Evolutionary conservation across 1,284 basidiomycete genomes (phyloP).

Genomic region (Microbotryomycetes sp.): DNA sequence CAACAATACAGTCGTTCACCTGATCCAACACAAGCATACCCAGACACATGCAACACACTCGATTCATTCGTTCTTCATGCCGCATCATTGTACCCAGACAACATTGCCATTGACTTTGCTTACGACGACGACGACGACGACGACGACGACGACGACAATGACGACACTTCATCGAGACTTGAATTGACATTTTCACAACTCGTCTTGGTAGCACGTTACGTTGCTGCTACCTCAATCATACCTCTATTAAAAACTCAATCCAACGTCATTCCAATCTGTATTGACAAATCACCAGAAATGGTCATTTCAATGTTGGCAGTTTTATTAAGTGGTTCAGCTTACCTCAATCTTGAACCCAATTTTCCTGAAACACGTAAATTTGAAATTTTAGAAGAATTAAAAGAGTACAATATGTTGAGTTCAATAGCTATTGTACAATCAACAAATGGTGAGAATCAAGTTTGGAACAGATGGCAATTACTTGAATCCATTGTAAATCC

Average conservation of each 20-base stretch:
- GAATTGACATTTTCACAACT: conserved; percentile 17
- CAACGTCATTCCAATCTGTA: conserved; percentile 26
- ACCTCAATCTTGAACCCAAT: conserved; percentile 34
- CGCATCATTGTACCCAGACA: conserved; percentile 5
- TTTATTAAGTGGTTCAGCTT: conserved; percentile 25
- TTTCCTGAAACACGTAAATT: conserved; percentile 26
- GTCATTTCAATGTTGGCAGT: conserved; percentile 30
- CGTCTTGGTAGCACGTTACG: conserved; percentile 6
- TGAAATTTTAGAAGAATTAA: conserved; percentile 22
- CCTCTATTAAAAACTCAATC: background rate
- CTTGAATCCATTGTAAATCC: conserved; percentile 12
- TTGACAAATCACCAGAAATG: conserved; percentile 31
- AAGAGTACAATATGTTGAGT: conserved; percentile 17
- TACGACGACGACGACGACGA: conserved; percentile 1
- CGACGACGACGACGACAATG: too few species aligned
- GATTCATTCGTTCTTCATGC: conserved; percentile 24
- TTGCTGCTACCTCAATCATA: conserved; percentile 11
- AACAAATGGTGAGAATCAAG: conserved; percentile 8
- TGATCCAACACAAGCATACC: conserved; percentile 11
- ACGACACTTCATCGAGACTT: too few species aligned
- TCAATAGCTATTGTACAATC: conserved; percentile 16
- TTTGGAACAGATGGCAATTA: conserved; percentile 9
- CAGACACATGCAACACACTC: conserved; percentile 3
- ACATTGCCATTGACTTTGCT: conserved; percentile 21
- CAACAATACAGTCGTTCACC: conserved; percentile 3